Conservation (phyloP, 345 rosid genomes). For the Hirschfeldia incana region DNA sequence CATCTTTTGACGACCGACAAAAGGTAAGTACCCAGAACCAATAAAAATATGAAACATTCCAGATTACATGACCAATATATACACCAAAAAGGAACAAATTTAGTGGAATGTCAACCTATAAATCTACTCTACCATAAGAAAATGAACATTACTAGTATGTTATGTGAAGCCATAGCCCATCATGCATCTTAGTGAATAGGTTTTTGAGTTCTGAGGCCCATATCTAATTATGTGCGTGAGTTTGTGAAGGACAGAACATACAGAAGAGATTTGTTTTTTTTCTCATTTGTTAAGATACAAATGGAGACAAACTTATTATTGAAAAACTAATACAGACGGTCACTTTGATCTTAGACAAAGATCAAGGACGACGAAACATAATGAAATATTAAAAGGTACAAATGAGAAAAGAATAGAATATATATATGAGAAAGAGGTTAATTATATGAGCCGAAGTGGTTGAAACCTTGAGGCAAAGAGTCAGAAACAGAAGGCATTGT, state of each 20-base stretch:
- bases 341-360: constrained; percentile 39
- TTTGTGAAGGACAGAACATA: neutral
- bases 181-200: constrained; percentile 3
- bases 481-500: constrained; percentile 86
- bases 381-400: neutral
- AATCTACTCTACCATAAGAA: neutral
- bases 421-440: constrained; percentile 34
- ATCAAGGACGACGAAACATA: constrained; percentile 38
- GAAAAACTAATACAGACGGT: constrained; percentile 30
- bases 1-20: constrained; percentile 15
- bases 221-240: neutral
- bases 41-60: neutral
- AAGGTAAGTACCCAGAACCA: neutral
- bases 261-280: neutral
- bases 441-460: constrained; percentile 54
- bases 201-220: constrained; percentile 15
- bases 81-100: neutral
- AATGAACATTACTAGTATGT: neutral
- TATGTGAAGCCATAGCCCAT: neutral
- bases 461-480: constrained; percentile 52
- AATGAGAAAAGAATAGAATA: constrained; percentile 10
- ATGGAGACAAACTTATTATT: constrained; percentile 23
- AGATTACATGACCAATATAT: constrained; percentile 5
- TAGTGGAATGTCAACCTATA: neutral
- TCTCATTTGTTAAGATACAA: constrained; percentile 15